Evolutionary conservation across 306 rosid species (phyloP).

Genomic region (Gastrolobium villosum): DNA sequence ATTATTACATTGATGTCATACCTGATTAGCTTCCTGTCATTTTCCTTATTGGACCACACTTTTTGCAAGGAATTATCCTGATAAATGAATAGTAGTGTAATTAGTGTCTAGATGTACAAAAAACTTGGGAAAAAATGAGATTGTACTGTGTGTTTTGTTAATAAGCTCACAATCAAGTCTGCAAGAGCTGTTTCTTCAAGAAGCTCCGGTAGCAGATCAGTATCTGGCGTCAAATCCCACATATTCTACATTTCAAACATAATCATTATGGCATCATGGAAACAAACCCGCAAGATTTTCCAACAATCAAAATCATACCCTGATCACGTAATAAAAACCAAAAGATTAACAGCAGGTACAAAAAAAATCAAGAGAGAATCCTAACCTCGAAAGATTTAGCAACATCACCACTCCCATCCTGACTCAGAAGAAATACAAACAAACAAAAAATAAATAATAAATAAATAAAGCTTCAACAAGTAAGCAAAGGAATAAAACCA

Average conservation of each 20-base stretch:
- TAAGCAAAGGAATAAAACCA: constrained; percentile 25
- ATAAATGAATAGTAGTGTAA: constrained; percentile 34
- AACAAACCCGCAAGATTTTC: background rate
- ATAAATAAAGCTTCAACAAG: background rate
- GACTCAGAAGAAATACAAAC: constrained; percentile 23
- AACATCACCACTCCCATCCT: constrained; percentile 52
- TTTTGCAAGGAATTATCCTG: constrained; percentile 84
- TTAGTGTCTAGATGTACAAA: background rate
- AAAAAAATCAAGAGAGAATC: background rate
- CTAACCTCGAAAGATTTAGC: constrained; percentile 58
- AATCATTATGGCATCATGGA: background rate
- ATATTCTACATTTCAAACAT: constrained; percentile 58
- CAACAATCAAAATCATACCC: constrained; percentile 2
- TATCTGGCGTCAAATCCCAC: constrained; percentile 81
- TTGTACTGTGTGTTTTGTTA: constrained; percentile 3
- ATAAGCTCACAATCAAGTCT: constrained; percentile 68
- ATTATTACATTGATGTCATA: too few relatives aligned
- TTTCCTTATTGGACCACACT: constrained; percentile 59
- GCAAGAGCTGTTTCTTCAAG: constrained; percentile 77
- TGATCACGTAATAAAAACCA: background rate
- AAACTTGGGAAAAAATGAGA: background rate
- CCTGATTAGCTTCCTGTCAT: too few relatives aligned
- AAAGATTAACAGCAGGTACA: background rate
- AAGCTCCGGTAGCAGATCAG: constrained; percentile 61
- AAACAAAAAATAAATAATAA: constrained; percentile 7